Evolutionary conservation across 2,329 filamentous ascomycete species (phyloP).

Genomic region (Madurella fahalii): DNA sequence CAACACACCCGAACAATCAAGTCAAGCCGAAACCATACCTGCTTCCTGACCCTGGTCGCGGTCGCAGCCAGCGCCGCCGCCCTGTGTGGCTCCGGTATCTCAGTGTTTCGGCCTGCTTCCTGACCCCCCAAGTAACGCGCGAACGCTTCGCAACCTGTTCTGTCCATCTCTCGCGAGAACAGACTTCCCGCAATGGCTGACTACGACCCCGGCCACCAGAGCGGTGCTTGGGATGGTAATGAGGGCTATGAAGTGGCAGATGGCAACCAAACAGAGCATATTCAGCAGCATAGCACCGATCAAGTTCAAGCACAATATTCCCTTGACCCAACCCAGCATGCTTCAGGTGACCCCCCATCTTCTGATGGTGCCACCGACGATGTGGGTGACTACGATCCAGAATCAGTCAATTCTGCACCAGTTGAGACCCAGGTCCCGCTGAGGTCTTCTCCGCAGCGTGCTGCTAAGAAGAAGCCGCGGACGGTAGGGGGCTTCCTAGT

Average conservation of each 20-base stretch:
- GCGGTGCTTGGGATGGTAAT: constrained; percentile 48
- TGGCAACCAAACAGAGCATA: constrained; percentile 50
- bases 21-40: too few species aligned
- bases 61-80: not conserved
- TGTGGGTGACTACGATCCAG: constrained; percentile 55
- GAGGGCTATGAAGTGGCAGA: constrained; percentile 52
- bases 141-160: constrained; percentile 4
- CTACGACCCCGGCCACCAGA: constrained; percentile 27
- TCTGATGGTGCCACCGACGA: constrained; percentile 47
- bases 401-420: constrained; percentile 44
- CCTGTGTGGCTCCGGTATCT: not conserved
- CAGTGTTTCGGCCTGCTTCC: not conserved
- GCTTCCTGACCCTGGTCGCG: not conserved
- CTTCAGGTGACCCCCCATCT: constrained; percentile 45
- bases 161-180: not conserved
- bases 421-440: constrained; percentile 30
- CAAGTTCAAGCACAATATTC: constrained; percentile 45
- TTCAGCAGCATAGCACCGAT: constrained; percentile 52
- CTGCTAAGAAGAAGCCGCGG: constrained; percentile 57
- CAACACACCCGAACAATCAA: too few species aligned
- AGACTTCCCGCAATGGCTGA: constrained; percentile 26
- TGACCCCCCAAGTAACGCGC: not conserved
- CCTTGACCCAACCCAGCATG: constrained; percentile 43
- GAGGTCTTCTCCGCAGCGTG: constrained; percentile 36
- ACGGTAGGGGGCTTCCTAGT: constrained; percentile 58